Evolutionary conservation across 495 filamentous ascomycete genomes (phyloP).

Genomic region (Lineolata rhizophorae): DNA sequence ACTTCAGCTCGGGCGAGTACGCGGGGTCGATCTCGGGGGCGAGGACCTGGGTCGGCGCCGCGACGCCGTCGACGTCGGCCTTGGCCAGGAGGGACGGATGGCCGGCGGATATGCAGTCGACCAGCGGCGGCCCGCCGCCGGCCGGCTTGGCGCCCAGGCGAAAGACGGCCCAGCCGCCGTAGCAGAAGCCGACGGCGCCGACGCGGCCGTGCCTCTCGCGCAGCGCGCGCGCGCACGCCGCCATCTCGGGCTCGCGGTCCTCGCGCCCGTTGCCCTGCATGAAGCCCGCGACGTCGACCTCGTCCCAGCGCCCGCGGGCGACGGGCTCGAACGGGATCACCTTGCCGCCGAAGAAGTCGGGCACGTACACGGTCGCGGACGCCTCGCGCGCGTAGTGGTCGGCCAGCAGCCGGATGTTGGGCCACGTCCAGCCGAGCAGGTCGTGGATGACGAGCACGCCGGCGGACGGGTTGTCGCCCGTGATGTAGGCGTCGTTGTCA

Average conservation of each 20-base stretch:
- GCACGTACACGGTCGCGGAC: conserved; percentile 26
- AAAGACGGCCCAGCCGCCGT: conserved; percentile 34
- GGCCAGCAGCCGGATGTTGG: conserved; percentile 26
- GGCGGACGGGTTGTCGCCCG: conserved; percentile 15
- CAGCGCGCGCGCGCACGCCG: conserved; percentile 25
- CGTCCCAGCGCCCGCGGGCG: conserved; percentile 14
- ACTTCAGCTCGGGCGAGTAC: conserved; percentile 31
- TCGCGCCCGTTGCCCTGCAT: conserved; percentile 20
- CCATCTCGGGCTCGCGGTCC: conserved; percentile 29
- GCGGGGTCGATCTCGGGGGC: conserved; percentile 30
- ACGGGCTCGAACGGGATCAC: conserved; percentile 15
- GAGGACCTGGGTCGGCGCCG: conserved; percentile 32
- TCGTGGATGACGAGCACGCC: conserved; percentile 26
- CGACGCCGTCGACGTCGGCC: conserved; percentile 28
- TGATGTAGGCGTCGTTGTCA: conserved; percentile 12
- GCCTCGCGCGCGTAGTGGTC: conserved; percentile 28
- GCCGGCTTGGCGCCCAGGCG: conserved; percentile 21
- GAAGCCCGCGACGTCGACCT: conserved; percentile 22
- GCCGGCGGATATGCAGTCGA: conserved; percentile 31
- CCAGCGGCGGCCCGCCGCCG: conserved; percentile 21
- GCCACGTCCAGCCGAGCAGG: conserved; percentile 31
- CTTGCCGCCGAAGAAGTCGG: conserved; percentile 21
- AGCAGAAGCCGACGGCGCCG: conserved; percentile 39
- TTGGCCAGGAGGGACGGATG: conserved; percentile 29
- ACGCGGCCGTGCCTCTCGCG: conserved; percentile 17